phyloP scores from a whole-genome alignment of 129 eudicot species.

The Lactuca sativa region DNA sequence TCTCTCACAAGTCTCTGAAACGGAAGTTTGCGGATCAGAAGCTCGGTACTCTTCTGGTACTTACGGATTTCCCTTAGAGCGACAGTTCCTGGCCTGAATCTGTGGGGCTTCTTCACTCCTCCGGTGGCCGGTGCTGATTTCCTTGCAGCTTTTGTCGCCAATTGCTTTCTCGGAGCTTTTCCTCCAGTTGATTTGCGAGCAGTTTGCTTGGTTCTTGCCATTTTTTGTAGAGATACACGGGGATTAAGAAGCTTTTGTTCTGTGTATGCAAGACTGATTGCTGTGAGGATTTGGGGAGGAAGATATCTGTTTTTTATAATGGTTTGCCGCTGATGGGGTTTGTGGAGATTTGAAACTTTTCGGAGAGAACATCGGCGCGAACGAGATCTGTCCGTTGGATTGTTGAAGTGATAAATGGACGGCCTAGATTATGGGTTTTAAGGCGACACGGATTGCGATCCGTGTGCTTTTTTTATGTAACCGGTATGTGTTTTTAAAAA shows the following conservation, averaged over 20 bases:
- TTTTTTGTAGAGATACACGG: neutral
- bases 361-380: neutral
- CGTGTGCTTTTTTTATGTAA: neutral
- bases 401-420: neutral
- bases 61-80: conserved; percentile 31
- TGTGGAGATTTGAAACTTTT: neutral
- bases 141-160: conserved; percentile 23
- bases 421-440: neutral
- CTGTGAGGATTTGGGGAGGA: neutral
- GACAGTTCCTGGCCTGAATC: conserved; percentile 40
- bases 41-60: conserved; percentile 1
- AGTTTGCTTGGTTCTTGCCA: conserved; percentile 21
- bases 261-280: neutral
- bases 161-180: neutral
- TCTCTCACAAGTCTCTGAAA: neutral
- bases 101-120: conserved; percentile 46
- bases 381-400: neutral
- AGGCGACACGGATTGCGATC: neutral
- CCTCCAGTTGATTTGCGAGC: neutral
- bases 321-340: neutral
- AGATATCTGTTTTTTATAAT: neutral
- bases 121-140: conserved; percentile 44
- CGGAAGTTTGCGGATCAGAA: neutral
- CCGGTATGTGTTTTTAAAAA: neutral
- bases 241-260: neutral